phyloP scores from a whole-genome alignment of 176 grass and related monocot species.

The Luzula sylvatica region DNA sequence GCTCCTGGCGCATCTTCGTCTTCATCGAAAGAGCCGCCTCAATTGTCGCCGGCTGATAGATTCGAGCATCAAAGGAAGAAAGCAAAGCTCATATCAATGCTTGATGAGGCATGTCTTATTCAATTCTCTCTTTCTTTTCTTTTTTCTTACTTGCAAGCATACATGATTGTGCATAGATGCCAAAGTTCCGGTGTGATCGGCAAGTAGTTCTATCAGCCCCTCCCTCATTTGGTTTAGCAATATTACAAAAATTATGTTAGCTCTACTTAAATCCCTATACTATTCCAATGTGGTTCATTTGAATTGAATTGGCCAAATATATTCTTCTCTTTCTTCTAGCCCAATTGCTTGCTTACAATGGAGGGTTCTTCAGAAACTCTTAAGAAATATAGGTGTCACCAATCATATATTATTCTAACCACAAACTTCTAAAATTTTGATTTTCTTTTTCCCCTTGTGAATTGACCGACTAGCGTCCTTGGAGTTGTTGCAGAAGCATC shows the following conservation, averaged over 20 bases:
- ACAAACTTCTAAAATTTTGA: slow-evolving; percentile 1
- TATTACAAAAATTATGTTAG: slow-evolving; percentile 13
- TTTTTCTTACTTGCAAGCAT: background rate
- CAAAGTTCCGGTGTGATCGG: slow-evolving; percentile 25
- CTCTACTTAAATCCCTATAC: slow-evolving; percentile 9
- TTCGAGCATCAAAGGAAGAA: slow-evolving; percentile 98
- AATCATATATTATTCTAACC: slow-evolving; percentile 49
- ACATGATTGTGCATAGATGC: slow-evolving; percentile 23
- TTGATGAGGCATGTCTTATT: slow-evolving; percentile 78
- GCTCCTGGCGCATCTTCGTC: slow-evolving; percentile 48
- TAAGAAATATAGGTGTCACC: slow-evolving; percentile 49
- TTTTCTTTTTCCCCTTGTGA: slow-evolving; percentile 53
- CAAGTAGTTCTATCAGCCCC: background rate
- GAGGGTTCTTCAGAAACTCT: slow-evolving; percentile 28
- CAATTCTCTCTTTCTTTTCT: background rate
- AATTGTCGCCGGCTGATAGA: slow-evolving; percentile 76
- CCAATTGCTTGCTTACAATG: slow-evolving; percentile 32
- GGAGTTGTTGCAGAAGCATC: slow-evolving; percentile 32
- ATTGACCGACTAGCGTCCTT: slow-evolving; percentile 25
- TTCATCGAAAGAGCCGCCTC: slow-evolving; percentile 51
- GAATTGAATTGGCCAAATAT: slow-evolving; percentile 9
- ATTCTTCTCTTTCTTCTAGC: slow-evolving; percentile 11
- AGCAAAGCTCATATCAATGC: slow-evolving; percentile 93
- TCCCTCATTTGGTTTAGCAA: slow-evolving; percentile 18
- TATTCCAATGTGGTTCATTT: background rate